Conservation (phyloP, 202 grass and related monocot genomes). For the Schoenoplectus tabernaemontani region DNA sequence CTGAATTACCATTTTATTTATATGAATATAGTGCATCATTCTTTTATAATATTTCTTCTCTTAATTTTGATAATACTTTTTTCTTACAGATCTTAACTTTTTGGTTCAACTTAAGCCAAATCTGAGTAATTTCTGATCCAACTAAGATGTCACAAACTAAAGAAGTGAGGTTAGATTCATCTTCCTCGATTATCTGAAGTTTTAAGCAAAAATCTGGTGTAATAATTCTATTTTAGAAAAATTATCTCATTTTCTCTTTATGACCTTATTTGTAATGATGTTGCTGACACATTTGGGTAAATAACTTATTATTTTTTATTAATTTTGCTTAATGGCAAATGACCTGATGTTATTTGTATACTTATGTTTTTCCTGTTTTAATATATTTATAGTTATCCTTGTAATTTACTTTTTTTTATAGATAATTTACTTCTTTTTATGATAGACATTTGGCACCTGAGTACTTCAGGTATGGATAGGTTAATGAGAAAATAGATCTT, state of each 20-base stretch:
- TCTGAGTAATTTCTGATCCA: neutral
- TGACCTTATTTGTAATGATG: constrained; percentile 64
- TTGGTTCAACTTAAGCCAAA: neutral
- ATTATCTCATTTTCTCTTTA: too few relatives aligned
- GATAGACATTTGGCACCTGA: constrained; percentile 90
- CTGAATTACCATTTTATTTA: neutral
- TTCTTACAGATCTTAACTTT: neutral
- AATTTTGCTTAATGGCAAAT: neutral
- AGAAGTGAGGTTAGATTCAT: constrained; percentile 76
- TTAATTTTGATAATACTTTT: constrained; percentile 21
- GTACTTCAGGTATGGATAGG: constrained; percentile 74
- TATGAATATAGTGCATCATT: neutral
- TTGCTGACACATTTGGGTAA: constrained; percentile 92
- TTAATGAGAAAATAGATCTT: constrained; percentile 90
- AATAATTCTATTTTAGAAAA: too few relatives aligned
- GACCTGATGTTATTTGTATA: too few relatives aligned
- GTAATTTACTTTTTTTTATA: constrained; percentile 25
- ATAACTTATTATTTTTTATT: neutral
- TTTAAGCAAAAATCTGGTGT: neutral
- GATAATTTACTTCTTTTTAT: too few relatives aligned
- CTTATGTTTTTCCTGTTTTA: neutral
- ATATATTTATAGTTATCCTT: constrained; percentile 17
- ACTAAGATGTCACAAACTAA: constrained; percentile 77
- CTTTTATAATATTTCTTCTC: constrained; percentile 9
- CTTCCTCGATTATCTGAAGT: neutral